Evolutionary conservation across 441 rosid species (phyloP).

Genomic region (Brassica balearica): DNA sequence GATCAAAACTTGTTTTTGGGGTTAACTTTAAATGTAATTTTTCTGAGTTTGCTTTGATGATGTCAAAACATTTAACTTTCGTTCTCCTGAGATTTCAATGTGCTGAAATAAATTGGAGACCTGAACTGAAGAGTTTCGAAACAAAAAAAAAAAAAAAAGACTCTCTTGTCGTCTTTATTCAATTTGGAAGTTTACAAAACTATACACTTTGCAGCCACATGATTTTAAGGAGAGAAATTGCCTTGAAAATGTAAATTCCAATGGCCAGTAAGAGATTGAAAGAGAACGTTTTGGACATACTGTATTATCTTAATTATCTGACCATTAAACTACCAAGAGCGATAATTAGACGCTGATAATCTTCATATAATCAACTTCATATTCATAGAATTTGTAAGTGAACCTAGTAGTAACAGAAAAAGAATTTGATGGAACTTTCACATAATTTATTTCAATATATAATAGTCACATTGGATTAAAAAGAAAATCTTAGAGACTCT

Average conservation of each 20-base stretch:
- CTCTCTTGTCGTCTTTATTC: background rate
- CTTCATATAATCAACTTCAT: background rate
- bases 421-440: background rate
- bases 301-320: too few relatives aligned
- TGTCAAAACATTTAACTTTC: constrained; percentile 36
- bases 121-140: constrained; percentile 39
- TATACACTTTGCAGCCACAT: background rate
- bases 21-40: background rate
- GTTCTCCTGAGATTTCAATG: constrained; percentile 36
- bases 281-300: background rate
- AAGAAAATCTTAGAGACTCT: too few relatives aligned
- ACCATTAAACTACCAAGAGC: too few relatives aligned
- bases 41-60: constrained; percentile 26
- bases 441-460: background rate
- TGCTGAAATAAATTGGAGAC: constrained; percentile 40
- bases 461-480: background rate
- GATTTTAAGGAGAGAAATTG: background rate
- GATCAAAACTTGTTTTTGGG: background rate
- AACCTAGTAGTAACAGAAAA: too few relatives aligned
- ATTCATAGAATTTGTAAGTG: too few relatives aligned
- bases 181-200: background rate
- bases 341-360: background rate
- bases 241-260: background rate
- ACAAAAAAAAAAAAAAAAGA: background rate
- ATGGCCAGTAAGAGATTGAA: background rate